Base-by-base conservation (phyloP, 2,329 filamentous ascomycete species). In the Tolypocladium nubicola region DNA sequence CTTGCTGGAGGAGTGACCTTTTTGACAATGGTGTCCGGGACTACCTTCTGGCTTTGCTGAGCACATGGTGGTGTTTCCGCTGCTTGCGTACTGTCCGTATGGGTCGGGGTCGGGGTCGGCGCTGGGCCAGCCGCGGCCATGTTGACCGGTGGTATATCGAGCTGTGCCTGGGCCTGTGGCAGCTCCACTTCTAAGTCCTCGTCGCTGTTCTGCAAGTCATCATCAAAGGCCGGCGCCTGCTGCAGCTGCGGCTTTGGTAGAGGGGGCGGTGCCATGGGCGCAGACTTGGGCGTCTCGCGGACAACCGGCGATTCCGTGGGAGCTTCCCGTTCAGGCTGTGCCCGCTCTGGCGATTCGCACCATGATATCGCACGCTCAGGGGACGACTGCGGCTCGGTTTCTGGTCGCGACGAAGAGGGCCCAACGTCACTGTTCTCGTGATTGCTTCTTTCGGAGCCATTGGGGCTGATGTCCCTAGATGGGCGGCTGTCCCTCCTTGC, bases 171-270 rank as follows among this genome's bases (percentile, higher is more conserved):
- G 8, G 65, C 68, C 41, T 66, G 66, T 1, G 71, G 71, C 5
- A 73, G 60, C 40, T 67, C 66, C 52, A 68, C 66, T 52, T 75
- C 73, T n/a, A 73, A 57, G 10, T 73, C 71, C 16, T 74, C 72
- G 10, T 66, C 59, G 30, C 59, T 61, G 61, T 60, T 65, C 4
- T 49, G 53, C 2, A 41, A 33, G 1, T 38, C 49, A 52, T 41
- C 54, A 2, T 21, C 54, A 21, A 23, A 7, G 35, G 19, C 9
- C 3, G 26, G 40, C 19, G 35, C 26, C 23, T 56, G 19, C 55
- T 52, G 26, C 21, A 47, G 33, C 37, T 53, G 30, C 37, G 39
- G 52, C 16, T 14, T 23, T 21, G 52, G 35, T 14, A n/a, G n/a
- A 16, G 57, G 58, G 6, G 47, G 58, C 30, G 61, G 63, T 3